Base-by-base conservation (phyloP, 176 grass and related monocot genomes). In the Rhipidocladum racemiflorum region DNA sequence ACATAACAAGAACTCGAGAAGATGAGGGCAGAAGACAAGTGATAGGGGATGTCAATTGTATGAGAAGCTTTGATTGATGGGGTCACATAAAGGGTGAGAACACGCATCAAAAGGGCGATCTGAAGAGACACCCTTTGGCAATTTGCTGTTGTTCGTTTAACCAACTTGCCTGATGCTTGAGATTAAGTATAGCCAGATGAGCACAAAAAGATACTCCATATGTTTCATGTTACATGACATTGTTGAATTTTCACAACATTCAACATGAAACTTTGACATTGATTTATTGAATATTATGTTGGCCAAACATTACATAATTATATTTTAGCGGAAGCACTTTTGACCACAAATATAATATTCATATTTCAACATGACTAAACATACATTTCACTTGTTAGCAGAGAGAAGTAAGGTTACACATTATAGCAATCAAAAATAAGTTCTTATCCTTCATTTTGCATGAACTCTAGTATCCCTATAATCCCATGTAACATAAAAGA, bases 1-100 rank as follows among this genome's bases (percentile, higher is more conserved):
- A 85, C 25, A 65, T 64, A 63, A 53, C 45, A 73, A 76, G 51
- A 79, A 65, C 32, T 62, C 43, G 62, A 62, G 20, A 20, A 21
- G 4, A 54, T 51, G 60, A 62, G 13, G 18, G 61, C 8, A 55
- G 16, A 59, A 63, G 43, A 13, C 30, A 75, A 61, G 32, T 11
- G 48, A 63, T 16, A 51, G 75, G 30, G 23, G 62, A 62, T 82
- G 43, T 15, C 74, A 76, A 87, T 81, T 85, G n/a, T 32, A 71
- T 11, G 17, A 21, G 54, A 17, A 50, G 29, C 43, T 61, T 10
- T 78, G 27, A 63, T 46, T n/a, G 27, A 78, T 64, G 75, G 7
- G 29, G 24, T 28, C 43, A 48, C 42, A 29, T 27, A 46, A 48
- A 49, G 14, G 24, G 16, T 49, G 6, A 29, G 43, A 18, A 27